A percentile compares a stretch with the other conserved stretches of the same genome.
phyloP scores from a whole-genome alignment of 495 filamentous ascomycete genomes.

The Neurospora sp. region DNA sequence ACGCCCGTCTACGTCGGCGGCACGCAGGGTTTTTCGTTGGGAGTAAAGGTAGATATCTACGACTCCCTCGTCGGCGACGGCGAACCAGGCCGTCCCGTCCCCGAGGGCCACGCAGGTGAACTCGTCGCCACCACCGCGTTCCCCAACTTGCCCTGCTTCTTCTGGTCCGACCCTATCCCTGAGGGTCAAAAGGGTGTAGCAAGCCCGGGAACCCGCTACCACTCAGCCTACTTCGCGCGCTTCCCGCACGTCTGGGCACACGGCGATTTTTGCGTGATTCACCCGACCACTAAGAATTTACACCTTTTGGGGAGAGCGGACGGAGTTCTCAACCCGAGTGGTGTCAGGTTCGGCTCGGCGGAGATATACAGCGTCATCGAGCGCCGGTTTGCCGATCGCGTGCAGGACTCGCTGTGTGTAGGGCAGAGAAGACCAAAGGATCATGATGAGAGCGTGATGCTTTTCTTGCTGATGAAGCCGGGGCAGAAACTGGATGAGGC shows the following conservation, averaged over 20 bases:
- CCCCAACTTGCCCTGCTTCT: slow-evolving; percentile 62
- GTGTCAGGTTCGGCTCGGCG: slow-evolving; percentile 78
- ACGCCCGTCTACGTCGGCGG: slow-evolving; percentile 63
- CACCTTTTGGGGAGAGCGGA: slow-evolving; percentile 74
- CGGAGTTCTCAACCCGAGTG: slow-evolving; percentile 79
- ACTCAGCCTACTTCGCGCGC: slow-evolving; percentile 60
- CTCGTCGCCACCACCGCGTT: slow-evolving; percentile 59
- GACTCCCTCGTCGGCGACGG: slow-evolving; percentile 50
- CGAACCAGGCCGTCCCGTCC: slow-evolving; percentile 37
- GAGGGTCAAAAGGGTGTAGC: slow-evolving; percentile 15
- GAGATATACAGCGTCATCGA: slow-evolving; percentile 73
- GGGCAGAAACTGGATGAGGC: slow-evolving; percentile 42
- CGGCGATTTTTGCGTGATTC: slow-evolving; percentile 64
- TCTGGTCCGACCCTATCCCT: slow-evolving; percentile 53
- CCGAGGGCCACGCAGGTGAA: slow-evolving; percentile 58
- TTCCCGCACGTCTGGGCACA: slow-evolving; percentile 73
- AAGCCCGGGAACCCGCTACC: slow-evolving; percentile 46
- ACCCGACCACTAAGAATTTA: slow-evolving; percentile 46
- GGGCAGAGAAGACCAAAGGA: slow-evolving; percentile 62
- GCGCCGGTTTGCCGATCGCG: slow-evolving; percentile 46
- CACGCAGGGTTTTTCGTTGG: slow-evolving; percentile 53
- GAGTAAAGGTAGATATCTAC: slow-evolving; percentile 56
- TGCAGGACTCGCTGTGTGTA: slow-evolving; percentile 63
- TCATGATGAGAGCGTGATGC: slow-evolving; percentile 60
- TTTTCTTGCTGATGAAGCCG: slow-evolving; percentile 64